Evolutionary conservation across 208 protist genomes (phyloP).

Genomic region (Acanthamoeba castellanii): DNA sequence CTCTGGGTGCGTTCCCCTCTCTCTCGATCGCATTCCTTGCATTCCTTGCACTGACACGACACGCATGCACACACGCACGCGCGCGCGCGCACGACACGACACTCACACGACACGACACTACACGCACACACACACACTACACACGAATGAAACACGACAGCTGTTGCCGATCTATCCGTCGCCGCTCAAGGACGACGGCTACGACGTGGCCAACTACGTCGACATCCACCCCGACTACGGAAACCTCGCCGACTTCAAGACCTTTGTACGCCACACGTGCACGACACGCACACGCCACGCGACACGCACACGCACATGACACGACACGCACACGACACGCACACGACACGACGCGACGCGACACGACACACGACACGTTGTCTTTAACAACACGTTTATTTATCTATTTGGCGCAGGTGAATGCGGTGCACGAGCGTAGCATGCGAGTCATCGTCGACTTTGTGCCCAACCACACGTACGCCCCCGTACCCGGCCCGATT

Average conservation of each 20-base stretch:
- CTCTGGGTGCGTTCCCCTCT: constrained; percentile 79
- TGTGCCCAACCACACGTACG: constrained; percentile 85
- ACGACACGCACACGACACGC: not conserved
- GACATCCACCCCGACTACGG: constrained; percentile 88
- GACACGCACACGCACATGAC: constrained; percentile 60
- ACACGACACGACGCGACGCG: not conserved
- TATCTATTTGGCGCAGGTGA: not conserved
- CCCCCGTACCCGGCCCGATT: not conserved
- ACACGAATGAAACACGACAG: too few relatives aligned
- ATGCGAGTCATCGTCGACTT: constrained; percentile 88
- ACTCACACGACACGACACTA: not conserved
- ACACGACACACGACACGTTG: not conserved
- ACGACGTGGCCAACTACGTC: constrained; percentile 88
- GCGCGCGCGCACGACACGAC: not conserved
- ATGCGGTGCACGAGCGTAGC: constrained; percentile 73
- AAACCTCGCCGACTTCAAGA: constrained; percentile 86
- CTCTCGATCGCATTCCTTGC: not conserved
- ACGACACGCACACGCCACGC: too few relatives aligned
- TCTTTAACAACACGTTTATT: too few relatives aligned
- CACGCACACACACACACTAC: too few relatives aligned
- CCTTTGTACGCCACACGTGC: constrained; percentile 63
- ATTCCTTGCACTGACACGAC: too few relatives aligned
- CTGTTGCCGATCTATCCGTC: constrained; percentile 87
- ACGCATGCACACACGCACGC: too few relatives aligned
- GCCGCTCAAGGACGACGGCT: constrained; percentile 88